Base-by-base conservation (phyloP, 129 eudicot genomes). In the Chrysanthemum seticuspe region DNA sequence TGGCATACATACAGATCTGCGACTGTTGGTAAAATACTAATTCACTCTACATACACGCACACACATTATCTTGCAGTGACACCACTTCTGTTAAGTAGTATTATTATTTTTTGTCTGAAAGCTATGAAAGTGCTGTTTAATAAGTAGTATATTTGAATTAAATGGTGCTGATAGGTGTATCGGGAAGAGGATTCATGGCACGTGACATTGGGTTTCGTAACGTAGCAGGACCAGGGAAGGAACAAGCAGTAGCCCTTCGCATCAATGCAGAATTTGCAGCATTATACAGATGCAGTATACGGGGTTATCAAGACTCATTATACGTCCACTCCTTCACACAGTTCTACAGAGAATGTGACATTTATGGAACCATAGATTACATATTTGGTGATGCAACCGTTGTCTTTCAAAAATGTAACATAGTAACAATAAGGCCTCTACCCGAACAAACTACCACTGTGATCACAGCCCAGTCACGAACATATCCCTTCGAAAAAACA, bases 1-100 rank as follows among this genome's bases (percentile, higher is more conserved):
- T 89, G 98, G 95, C 90, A 90, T 72, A 93, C 98, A 9, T 93
- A 81, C 91, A 83, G 92, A 85, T 89, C 97, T 53, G 96, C 97
- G 25, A 93, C 98, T 14, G 82, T 93, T 19, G 98, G 98, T 93
- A 89, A 83, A 10, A 40, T 40, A 40, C 47, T 40, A 40, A 7
- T 40, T 40, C 7, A 40, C 47, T 40, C 1, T 40, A 40, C 47
- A 40, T 40, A 40, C 36, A 31, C 36, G 36, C 36, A 31, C 36
- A 29, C 34, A 31, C 36, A 3, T 31, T 31, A 31, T 31, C 47
- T 40, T 40, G 10, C 36, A 31, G 36, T 31, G 36, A 31, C 6
- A 0, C 6, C 36, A 31, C 36, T 31, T 31, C 36, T 31, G 6
- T 31, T 31, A 31, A 31, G 36, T 31, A 31, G 36, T 31, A 31